phyloP scores from a whole-genome alignment of 192 early-diverging fungal genomes.

The Coemansia sp. region DNA sequence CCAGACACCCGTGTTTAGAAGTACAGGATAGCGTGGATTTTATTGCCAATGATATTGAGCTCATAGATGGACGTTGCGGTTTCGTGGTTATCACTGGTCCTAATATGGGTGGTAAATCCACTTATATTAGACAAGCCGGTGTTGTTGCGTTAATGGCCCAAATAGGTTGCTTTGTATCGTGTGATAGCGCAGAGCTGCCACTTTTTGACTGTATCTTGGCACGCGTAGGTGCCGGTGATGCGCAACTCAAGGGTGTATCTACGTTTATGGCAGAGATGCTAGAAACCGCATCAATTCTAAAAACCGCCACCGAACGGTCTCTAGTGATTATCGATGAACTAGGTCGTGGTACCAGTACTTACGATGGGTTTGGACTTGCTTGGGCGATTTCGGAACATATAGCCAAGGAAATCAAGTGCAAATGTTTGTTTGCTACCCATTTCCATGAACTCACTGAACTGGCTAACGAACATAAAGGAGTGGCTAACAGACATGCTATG shows the following conservation, averaged over 20 bases:
- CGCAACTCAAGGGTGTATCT: conserved; percentile 88
- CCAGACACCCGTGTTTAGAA: conserved; percentile 93
- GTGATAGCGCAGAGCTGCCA: conserved; percentile 67
- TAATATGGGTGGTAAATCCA: conserved; percentile 99
- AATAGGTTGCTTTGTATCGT: conserved; percentile 92
- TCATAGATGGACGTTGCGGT: conserved; percentile 67
- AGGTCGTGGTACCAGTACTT: conserved; percentile 96
- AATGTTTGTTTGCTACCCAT: conserved; percentile 93
- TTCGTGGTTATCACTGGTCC: conserved; percentile 95
- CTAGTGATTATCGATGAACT: conserved; percentile 96
- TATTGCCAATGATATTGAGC: conserved; percentile 89
- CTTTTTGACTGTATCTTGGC: conserved; percentile 88
- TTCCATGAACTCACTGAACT: conserved; percentile 96
- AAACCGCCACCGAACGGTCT: conserved; percentile 77
- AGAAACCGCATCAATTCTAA: conserved; percentile 89
- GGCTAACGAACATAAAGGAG: conserved; percentile 64
- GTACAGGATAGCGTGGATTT: conserved; percentile 88
- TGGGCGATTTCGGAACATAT: conserved; percentile 90
- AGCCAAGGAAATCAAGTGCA: conserved; percentile 65
- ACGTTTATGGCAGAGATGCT: conserved; percentile 98
- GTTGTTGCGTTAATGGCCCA: conserved; percentile 94
- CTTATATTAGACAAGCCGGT: conserved; percentile 94
- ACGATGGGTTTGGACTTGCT: conserved; percentile 97
- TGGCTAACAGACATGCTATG: conserved; percentile 88
- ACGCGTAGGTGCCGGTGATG: conserved; percentile 92